Evolutionary conservation across 2,329 filamentous ascomycete species (phyloP).

Genomic region (Fusarium succisae): DNA sequence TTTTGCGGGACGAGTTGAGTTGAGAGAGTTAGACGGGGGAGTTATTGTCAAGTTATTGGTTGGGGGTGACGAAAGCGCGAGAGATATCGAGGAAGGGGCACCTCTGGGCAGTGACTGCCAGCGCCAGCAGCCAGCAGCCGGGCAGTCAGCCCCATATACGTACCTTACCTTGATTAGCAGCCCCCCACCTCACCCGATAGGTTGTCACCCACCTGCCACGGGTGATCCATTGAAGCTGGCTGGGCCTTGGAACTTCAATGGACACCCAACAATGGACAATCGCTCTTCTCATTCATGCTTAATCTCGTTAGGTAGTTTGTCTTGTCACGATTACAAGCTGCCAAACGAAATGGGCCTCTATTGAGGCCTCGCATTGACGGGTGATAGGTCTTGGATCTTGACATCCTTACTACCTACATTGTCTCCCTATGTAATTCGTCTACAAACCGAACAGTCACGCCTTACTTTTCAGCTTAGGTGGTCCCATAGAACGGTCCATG

Average conservation of each 20-base stretch:
- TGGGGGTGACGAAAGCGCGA: conserved; percentile 47
- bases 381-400: not conserved
- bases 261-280: not conserved
- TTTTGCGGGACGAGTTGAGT: conserved; percentile 38
- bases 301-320: not conserved
- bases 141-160: conserved; percentile 7
- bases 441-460: not conserved
- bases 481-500: not conserved
- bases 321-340: not conserved
- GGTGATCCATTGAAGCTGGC: not conserved
- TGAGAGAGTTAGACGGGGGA: conserved; percentile 33
- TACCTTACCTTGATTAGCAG: conserved; percentile 6
- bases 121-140: not conserved
- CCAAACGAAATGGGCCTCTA: not conserved
- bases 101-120: conserved; percentile 9
- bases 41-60: conserved; percentile 34
- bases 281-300: conserved; percentile 18
- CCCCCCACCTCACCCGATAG: not conserved
- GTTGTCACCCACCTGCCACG: not conserved
- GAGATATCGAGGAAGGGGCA: conserved; percentile 38
- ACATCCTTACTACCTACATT: not conserved
- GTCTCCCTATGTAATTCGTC: not conserved
- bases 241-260: conserved; percentile 26
- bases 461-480: not conserved
- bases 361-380: not conserved